phyloP scores from a whole-genome alignment of 2,329 filamentous ascomycete species.

The Penicillium sp. region DNA sequence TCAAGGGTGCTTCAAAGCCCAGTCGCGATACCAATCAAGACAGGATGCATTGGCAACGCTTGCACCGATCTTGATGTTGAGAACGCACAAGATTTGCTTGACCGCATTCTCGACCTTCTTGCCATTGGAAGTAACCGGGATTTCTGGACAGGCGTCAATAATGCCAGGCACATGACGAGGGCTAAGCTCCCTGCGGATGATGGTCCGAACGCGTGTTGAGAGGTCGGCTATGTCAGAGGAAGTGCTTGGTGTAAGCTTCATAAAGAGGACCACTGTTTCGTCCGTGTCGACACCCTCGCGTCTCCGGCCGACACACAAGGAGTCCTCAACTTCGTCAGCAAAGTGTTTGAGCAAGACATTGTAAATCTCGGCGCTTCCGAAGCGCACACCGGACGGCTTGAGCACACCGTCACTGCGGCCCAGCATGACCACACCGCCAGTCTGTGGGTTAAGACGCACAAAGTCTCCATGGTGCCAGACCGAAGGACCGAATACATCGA shows the following conservation, averaged over 20 bases:
- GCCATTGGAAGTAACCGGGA: slow-evolving; percentile 87
- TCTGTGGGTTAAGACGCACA: slow-evolving; percentile 63
- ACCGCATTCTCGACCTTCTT: slow-evolving; percentile 98
- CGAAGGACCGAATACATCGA: slow-evolving; percentile 66
- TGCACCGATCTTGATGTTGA: slow-evolving; percentile 80
- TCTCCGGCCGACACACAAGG: slow-evolving; percentile 77
- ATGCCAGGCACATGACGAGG: slow-evolving; percentile 83
- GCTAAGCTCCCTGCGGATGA: slow-evolving; percentile 72
- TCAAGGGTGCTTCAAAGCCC: slow-evolving; percentile 56
- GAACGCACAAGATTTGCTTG: slow-evolving; percentile 88
- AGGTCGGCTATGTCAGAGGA: slow-evolving; percentile 53
- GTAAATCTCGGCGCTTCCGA: slow-evolving; percentile 93
- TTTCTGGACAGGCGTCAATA: slow-evolving; percentile 75
- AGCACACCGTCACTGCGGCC: slow-evolving; percentile 88
- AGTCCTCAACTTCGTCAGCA: slow-evolving; percentile 70
- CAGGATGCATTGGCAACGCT: slow-evolving; percentile 90
- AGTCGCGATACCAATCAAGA: slow-evolving; percentile 78
- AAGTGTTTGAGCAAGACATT: slow-evolving; percentile 87
- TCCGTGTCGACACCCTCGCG: slow-evolving; percentile 65
- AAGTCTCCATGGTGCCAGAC: slow-evolving; percentile 96
- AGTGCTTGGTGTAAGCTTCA: slow-evolving; percentile 59
- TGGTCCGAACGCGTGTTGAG: slow-evolving; percentile 57
- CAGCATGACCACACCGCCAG: slow-evolving; percentile 80
- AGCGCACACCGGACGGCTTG: slow-evolving; percentile 85
- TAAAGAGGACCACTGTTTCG: slow-evolving; percentile 82